Evolutionary conservation across 768 basidiomycete species (phyloP).

Genomic region (Mycena chlorophos): DNA sequence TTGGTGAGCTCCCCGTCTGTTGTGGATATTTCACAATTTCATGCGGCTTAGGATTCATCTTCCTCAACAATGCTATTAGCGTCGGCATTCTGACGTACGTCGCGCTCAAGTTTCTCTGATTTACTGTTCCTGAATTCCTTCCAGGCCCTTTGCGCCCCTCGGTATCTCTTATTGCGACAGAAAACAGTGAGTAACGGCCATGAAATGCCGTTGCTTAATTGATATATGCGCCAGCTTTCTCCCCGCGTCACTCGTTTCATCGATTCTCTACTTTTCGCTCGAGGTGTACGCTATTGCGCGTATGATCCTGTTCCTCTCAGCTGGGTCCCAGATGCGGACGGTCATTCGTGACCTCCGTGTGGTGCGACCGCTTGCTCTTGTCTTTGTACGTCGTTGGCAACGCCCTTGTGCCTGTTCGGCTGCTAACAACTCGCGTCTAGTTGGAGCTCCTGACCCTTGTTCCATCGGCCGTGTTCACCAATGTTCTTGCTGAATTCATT

Average conservation of each 20-base stretch:
- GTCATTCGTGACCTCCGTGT: constrained; percentile 33
- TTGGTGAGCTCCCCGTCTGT: constrained; percentile 32
- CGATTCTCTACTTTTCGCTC: constrained; percentile 35
- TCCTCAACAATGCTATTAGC: constrained; percentile 41
- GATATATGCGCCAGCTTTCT: constrained; percentile 34
- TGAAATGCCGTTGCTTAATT: not conserved
- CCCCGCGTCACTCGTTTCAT: constrained; percentile 38
- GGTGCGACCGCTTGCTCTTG: constrained; percentile 37
- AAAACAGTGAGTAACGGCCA: constrained; percentile 25
- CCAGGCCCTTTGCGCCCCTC: constrained; percentile 25
- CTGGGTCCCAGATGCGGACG: constrained; percentile 7
- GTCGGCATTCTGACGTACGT: constrained; percentile 37
- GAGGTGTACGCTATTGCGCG: constrained; percentile 42
- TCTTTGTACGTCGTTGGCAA: constrained; percentile 26
- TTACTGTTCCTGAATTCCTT: not conserved
- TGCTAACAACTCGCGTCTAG: constrained; percentile 3
- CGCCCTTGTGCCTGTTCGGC: not conserved
- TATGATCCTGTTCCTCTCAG: constrained; percentile 28
- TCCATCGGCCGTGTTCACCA: constrained; percentile 35
- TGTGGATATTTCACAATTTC: not conserved
- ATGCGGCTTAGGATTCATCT: constrained; percentile 34
- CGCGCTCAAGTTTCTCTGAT: not conserved
- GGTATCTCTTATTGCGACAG: constrained; percentile 33
- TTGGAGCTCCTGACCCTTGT: constrained; percentile 44
- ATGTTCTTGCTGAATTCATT: constrained; percentile 39